These are phyloP conservation scores for Trichophyton benhamiae DNA, from an alignment of 2,329 filamentous ascomycete species.

Conservation along the genomic window DNA sequence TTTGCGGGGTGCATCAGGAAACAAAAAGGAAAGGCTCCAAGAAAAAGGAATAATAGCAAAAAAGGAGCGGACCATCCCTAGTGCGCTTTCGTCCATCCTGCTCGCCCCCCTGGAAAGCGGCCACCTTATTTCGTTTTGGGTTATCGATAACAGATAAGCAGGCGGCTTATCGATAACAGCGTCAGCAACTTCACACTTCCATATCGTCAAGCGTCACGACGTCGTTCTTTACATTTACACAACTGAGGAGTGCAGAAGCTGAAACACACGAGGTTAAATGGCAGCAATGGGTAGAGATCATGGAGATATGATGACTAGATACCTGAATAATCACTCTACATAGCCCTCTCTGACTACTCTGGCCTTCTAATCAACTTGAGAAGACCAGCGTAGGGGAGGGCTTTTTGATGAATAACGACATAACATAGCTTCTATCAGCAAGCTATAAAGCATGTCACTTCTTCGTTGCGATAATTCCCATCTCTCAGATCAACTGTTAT, in stretches of 20 bases:
- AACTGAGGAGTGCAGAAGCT: neutral
- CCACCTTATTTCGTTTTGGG: neutral
- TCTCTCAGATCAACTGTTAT: neutral
- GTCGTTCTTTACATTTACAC: neutral
- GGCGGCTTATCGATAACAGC: neutral
- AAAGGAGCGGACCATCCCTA: neutral
- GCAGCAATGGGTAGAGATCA: neutral
- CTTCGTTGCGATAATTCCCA: neutral
- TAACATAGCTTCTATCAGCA: too few species aligned
- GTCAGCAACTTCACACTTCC: neutral
- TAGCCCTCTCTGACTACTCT: neutral
- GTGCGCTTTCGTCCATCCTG: neutral
- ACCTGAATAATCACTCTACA: neutral
- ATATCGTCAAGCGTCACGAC: neutral
- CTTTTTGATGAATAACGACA: neutral
- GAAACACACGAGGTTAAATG: neutral
- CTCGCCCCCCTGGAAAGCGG: neutral
- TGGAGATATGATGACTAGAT: neutral
- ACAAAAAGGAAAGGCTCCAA: neutral
- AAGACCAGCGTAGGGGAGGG: neutral
- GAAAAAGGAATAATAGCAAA: neutral
- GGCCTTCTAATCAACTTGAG: neutral
- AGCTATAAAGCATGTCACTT: neutral
- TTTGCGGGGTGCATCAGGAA: slow-evolving; percentile 1
- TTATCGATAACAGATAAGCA: neutral